phyloP scores from a whole-genome alignment of 2,329 filamentous ascomycete species.

The Arthrocladium fulminans region DNA sequence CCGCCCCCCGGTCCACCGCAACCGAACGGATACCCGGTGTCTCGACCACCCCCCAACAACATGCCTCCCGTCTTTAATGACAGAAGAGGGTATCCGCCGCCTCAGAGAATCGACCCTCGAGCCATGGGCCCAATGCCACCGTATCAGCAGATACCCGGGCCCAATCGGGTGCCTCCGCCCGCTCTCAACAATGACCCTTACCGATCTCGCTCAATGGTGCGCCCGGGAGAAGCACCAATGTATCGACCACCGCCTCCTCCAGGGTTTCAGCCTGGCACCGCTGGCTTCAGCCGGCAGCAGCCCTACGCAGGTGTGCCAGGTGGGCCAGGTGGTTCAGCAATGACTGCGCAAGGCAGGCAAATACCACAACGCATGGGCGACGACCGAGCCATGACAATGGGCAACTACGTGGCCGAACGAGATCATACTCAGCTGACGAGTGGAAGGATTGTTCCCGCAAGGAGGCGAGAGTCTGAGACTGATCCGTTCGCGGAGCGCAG shows the following conservation, averaged over 20 bases:
- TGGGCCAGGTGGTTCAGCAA: conserved; percentile 48
- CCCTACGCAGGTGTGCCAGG: conserved; percentile 52
- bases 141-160: conserved; percentile 50
- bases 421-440: conserved; percentile 82
- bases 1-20: conserved; percentile 28
- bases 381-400: conserved; percentile 94
- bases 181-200: conserved; percentile 78
- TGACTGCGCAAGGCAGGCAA: conserved; percentile 81
- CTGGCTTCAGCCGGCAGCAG: conserved; percentile 68
- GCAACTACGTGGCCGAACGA: conserved; percentile 63
- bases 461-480: conserved; percentile 51
- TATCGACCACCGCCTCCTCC: conserved; percentile 57
- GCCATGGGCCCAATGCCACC: conserved; percentile 32
- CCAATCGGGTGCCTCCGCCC: conserved; percentile 52
- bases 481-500: conserved; percentile 25
- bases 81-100: conserved; percentile 61
- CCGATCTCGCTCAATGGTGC: conserved; percentile 86
- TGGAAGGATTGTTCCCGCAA: conserved; percentile 78
- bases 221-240: conserved; percentile 57
- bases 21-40: conserved; percentile 15
- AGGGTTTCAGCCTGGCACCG: conserved; percentile 57
- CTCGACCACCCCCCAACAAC: conserved; percentile 37
- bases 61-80: conserved; percentile 54
- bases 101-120: conserved; percentile 59
- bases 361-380: conserved; percentile 90